Evolutionary conservation across 192 early-diverging fungal genomes (phyloP).

Genomic region (Coemansia sp.): DNA sequence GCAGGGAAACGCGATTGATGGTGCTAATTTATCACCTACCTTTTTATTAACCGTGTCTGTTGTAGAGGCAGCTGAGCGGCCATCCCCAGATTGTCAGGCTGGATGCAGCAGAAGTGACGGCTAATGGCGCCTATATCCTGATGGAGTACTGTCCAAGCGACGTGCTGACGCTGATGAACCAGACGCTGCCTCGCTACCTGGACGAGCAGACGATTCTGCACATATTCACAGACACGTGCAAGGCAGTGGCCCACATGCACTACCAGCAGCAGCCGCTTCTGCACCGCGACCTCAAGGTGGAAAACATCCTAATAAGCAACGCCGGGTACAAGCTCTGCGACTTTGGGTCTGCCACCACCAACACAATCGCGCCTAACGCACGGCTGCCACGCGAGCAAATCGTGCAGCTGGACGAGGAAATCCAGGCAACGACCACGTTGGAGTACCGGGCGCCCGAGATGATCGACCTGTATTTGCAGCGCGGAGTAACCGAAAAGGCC

Average conservation of each 20-base stretch:
- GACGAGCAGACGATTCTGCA: conserved; percentile 83
- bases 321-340: conserved; percentile 89
- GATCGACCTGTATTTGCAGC: conserved; percentile 85
- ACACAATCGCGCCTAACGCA: conserved; percentile 13
- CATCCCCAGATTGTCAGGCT: conserved; percentile 85
- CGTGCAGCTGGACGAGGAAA: conserved; percentile 82
- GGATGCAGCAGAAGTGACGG: conserved; percentile 69
- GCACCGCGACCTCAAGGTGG: conserved; percentile 86
- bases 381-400: conserved; percentile 68
- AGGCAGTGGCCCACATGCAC: conserved; percentile 92
- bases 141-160: conserved; percentile 91
- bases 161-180: conserved; percentile 79
- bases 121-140: conserved; percentile 76
- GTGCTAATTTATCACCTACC: background rate
- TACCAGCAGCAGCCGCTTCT: conserved; percentile 78
- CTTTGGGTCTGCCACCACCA: conserved; percentile 85
- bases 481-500: conserved; percentile 84
- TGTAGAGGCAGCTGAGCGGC: conserved; percentile 64
- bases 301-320: conserved; percentile 73
- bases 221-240: conserved; percentile 84
- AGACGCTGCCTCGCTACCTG: conserved; percentile 68
- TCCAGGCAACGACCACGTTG: conserved; percentile 85
- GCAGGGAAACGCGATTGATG: background rate
- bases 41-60: background rate
- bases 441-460: conserved; percentile 97